Conservation (phyloP, 1,284 basidiomycete genomes). For the Tetrapyrgos nigripes region DNA sequence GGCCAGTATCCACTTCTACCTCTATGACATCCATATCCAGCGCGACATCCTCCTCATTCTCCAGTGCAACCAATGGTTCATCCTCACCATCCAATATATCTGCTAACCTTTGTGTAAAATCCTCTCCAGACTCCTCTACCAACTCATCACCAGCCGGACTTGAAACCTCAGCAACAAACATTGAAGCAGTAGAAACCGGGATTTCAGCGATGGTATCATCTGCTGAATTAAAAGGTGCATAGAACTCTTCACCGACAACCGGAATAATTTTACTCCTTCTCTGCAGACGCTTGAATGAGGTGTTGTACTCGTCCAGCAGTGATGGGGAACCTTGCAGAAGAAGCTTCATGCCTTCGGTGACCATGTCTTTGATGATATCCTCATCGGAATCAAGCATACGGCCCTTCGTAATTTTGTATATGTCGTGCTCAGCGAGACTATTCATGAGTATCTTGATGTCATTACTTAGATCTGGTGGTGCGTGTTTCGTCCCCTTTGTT, state of each 20-base stretch:
- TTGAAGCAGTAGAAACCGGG: no score
- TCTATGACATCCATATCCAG: no score
- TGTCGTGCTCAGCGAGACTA: conserved; percentile 29
- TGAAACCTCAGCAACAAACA: no score
- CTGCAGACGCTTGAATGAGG: neutral
- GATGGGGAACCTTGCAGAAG: conserved; percentile 16
- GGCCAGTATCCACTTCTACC: no score
- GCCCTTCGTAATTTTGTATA: conserved; percentile 25
- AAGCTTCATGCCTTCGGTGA: conserved; percentile 20
- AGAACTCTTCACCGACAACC: neutral
- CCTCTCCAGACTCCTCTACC: neutral
- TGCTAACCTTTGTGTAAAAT: neutral
- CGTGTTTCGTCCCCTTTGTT: conserved; percentile 36
- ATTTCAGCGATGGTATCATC: no score
- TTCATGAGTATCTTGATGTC: conserved; percentile 34
- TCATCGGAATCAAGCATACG: conserved; percentile 27
- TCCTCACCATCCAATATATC: neutral
- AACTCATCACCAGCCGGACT: neutral
- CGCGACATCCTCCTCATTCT: neutral
- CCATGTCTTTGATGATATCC: conserved; percentile 24
- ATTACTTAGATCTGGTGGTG: conserved; percentile 29
- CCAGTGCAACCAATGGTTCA: neutral
- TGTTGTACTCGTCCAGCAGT: conserved; percentile 29
- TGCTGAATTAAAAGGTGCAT: no score
- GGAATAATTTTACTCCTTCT: neutral